phyloP scores from a whole-genome alignment of 23 red algal genomes.

The Chondrus crispus region DNA sequence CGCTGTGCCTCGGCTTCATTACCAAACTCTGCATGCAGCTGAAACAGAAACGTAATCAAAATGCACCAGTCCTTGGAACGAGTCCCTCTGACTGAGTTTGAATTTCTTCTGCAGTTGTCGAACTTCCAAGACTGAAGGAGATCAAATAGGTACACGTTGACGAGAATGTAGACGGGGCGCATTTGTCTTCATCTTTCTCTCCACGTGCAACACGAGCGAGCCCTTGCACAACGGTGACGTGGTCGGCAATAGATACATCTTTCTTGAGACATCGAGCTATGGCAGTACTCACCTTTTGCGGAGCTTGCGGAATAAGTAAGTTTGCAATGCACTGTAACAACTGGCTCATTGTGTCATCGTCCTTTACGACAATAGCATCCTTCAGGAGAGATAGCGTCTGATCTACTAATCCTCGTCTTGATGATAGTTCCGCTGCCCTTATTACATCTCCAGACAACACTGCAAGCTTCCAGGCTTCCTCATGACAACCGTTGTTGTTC shows the following conservation, averaged over 20 bases:
- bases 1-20: slow-evolving; percentile 32
- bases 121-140: slow-evolving; percentile 40
- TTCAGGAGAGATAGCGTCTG: slow-evolving; percentile 37
- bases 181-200: slow-evolving; percentile 21
- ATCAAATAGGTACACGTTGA: slow-evolving; percentile 42
- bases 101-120: neutral
- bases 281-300: slow-evolving; percentile 24
- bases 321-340: slow-evolving; percentile 33
- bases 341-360: slow-evolving; percentile 37
- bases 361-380: slow-evolving; percentile 1
- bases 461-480: slow-evolving; percentile 47
- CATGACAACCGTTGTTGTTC: slow-evolving; percentile 23
- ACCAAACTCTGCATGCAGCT: slow-evolving; percentile 58
- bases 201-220: slow-evolving; percentile 35
- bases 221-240: slow-evolving; percentile 40
- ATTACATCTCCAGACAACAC: slow-evolving; percentile 48
- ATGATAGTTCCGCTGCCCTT: slow-evolving; percentile 26
- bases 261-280: slow-evolving; percentile 40
- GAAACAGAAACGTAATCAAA: slow-evolving; percentile 39
- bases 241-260: neutral
- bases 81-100: neutral
- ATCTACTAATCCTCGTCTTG: slow-evolving; percentile 24
- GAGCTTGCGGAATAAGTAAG: slow-evolving; percentile 28
- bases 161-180: neutral
- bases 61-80: slow-evolving; percentile 6